These are phyloP conservation scores for Trichoderma sp. DNA, from an alignment of 2,329 filamentous ascomycete species.

Conservation along the genomic window DNA sequence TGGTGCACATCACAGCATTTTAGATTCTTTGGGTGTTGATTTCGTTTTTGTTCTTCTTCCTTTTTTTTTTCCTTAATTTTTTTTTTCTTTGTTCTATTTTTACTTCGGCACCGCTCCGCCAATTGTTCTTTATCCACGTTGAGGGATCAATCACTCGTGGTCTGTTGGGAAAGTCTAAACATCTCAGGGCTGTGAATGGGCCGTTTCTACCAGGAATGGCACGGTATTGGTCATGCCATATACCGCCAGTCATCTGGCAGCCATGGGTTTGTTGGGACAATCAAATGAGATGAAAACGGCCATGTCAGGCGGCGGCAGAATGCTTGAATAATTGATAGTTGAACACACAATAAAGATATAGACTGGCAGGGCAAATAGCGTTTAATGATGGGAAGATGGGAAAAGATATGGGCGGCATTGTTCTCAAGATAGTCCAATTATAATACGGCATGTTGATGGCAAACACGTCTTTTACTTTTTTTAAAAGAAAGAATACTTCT, in stretches of 20 bases:
- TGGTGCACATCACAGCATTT: constrained; percentile 4
- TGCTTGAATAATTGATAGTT: constrained; percentile 38
- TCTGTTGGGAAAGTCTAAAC: neutral
- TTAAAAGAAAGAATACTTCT: neutral
- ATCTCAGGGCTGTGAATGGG: neutral
- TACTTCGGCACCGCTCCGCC: constrained; percentile 1
- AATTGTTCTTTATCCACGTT: neutral
- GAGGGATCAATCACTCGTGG: neutral
- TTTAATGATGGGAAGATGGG: constrained; percentile 27
- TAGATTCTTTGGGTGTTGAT: constrained; percentile 26
- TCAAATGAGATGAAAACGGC: constrained; percentile 1
- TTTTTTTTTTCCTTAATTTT: constrained; percentile 30
- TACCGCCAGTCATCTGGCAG: neutral
- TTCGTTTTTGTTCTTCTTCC: constrained; percentile 35
- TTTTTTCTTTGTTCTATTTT: constrained; percentile 30
- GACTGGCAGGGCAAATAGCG: constrained; percentile 30
- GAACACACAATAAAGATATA: constrained; percentile 34
- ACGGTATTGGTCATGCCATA: neutral
- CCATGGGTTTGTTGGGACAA: neutral
- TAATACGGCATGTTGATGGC: constrained; percentile 27
- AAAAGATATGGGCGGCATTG: constrained; percentile 26
- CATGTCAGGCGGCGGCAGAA: constrained; percentile 24
- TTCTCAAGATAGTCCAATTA: constrained; percentile 25
- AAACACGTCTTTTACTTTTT: neutral
- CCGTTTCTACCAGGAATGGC: neutral